These are phyloP conservation scores for Paulownia fortunei DNA, from an alignment of 257 asterid genomes.

Conservation along the genomic window DNA sequence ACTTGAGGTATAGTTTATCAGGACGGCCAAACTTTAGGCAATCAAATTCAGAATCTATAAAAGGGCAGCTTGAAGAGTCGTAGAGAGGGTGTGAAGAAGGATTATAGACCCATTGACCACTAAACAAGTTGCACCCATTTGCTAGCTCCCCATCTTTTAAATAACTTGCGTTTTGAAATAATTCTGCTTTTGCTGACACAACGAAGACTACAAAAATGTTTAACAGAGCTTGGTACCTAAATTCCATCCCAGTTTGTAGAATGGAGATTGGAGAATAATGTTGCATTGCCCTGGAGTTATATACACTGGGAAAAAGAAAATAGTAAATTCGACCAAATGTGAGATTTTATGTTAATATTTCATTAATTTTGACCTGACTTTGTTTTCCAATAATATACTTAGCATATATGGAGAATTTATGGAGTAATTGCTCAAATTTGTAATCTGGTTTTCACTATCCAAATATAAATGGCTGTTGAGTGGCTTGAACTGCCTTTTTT, in stretches of 20 bases:
- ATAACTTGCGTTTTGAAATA: conserved; percentile 23
- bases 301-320: neutral
- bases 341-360: neutral
- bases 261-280: neutral
- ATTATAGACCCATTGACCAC: conserved; percentile 60
- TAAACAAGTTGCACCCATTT: conserved; percentile 50
- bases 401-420: neutral
- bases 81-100: conserved; percentile 49
- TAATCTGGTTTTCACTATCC: neutral
- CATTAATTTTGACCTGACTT: neutral
- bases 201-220: conserved; percentile 9
- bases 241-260: conserved; percentile 22
- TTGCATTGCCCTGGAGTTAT: neutral
- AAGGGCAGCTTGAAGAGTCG: conserved; percentile 57
- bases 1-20: conserved; percentile 53
- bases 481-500: too few species aligned
- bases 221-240: neutral
- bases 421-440: neutral
- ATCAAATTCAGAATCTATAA: conserved; percentile 49
- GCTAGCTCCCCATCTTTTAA: conserved; percentile 11
- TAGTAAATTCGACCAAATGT: neutral
- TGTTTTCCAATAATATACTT: neutral
- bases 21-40: conserved; percentile 66
- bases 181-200: conserved; percentile 28
- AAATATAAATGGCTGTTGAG: too few species aligned